phyloP scores from a whole-genome alignment of 2,329 filamentous ascomycete genomes.

The Talaromyces albobiverticillius region DNA sequence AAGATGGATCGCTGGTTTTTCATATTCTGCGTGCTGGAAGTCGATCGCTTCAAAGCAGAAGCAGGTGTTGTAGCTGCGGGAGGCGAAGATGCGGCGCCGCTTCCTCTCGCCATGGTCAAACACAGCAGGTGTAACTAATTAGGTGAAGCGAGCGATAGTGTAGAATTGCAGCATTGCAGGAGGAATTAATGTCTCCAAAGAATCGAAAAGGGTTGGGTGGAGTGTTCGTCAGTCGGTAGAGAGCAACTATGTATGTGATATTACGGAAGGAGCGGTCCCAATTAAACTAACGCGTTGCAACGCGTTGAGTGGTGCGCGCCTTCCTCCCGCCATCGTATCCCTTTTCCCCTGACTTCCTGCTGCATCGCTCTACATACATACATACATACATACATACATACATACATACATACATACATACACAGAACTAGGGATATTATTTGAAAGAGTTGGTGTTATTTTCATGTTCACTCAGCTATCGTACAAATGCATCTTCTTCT shows the following conservation, averaged over 20 bases:
- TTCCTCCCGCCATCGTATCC: no score
- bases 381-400: no score
- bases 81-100: constrained; percentile 32
- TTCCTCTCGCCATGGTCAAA: constrained; percentile 38
- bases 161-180: not conserved
- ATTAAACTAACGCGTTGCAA: constrained; percentile 21
- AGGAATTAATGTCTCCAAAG: no score
- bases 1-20: constrained; percentile 71
- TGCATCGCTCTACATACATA: no score
- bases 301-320: constrained; percentile 34
- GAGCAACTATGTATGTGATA: no score
- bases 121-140: not conserved
- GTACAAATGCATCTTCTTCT: no score
- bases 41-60: constrained; percentile 37
- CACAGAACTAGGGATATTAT: no score
- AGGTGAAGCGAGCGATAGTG: constrained; percentile 20
- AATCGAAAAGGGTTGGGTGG: not conserved
- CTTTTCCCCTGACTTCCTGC: no score
- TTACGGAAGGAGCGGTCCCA: constrained; percentile 21
- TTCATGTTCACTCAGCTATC: no score
- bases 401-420: no score
- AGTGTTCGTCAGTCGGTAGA: no score
- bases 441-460: no score
- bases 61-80: constrained; percentile 33
- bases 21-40: constrained; percentile 42